Conservation (phyloP, 1,284 basidiomycete species). For the Mycena citricolor region DNA sequence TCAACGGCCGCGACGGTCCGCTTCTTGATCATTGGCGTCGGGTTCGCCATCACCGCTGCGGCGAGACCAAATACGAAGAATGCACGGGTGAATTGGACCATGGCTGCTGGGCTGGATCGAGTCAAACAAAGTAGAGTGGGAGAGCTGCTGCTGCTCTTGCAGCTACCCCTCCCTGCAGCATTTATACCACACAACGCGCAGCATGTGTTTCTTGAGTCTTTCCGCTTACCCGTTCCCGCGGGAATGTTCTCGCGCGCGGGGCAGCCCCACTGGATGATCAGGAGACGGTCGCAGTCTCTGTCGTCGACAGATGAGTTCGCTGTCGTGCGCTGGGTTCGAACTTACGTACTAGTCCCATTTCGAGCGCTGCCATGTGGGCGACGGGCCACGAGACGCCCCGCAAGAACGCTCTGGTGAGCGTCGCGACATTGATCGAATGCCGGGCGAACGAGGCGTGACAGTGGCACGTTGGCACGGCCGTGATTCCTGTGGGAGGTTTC, state of each 20-base stretch:
- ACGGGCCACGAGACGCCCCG: background rate
- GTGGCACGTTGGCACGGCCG: too few species aligned
- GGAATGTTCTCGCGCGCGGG: background rate
- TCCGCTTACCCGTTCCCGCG: conserved; percentile 5
- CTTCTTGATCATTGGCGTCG: conserved; percentile 19
- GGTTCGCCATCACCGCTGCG: conserved; percentile 15
- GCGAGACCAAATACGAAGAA: conserved; percentile 18
- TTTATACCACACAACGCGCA: background rate
- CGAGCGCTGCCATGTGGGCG: background rate
- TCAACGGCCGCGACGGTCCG: conserved; percentile 29
- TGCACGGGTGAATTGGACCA: conserved; percentile 21
- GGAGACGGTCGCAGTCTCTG: background rate
- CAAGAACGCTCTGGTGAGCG: too few species aligned
- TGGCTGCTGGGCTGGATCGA: conserved; percentile 10
- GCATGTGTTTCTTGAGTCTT: background rate
- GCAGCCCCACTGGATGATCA: background rate
- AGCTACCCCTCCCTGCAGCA: background rate
- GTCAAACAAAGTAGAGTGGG: too few species aligned
- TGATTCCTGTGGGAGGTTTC: too few species aligned
- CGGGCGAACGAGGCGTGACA: too few species aligned
- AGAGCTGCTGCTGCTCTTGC: background rate
- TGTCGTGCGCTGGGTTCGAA: background rate
- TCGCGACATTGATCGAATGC: too few species aligned
- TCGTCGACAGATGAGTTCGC: background rate
- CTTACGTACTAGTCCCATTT: background rate